Percentiles rank a stretch among this genome's conserved stretches.
Conservation (phyloP, 306 rosid species). For the Alnus glutinosa region DNA sequence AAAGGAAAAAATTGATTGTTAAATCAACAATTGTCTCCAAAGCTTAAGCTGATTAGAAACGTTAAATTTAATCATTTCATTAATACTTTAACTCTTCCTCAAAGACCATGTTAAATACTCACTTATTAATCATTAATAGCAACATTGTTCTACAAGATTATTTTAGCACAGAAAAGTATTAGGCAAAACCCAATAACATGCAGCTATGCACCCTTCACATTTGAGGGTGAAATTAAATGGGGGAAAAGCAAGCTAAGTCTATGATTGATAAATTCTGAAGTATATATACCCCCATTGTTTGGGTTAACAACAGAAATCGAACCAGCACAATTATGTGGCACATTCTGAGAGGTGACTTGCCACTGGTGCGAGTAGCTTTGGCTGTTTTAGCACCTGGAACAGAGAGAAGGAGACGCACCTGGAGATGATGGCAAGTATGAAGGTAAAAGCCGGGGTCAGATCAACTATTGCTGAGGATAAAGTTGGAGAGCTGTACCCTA, state of each 20-base stretch:
- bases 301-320: background rate
- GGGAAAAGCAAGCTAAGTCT: background rate
- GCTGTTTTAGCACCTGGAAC: background rate
- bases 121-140: background rate
- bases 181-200: background rate
- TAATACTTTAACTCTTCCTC: too few relatives aligned
- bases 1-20: background rate
- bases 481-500: conserved; percentile 51
- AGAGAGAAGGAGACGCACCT: conserved; percentile 26
- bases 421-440: conserved; percentile 36
- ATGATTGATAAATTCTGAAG: background rate
- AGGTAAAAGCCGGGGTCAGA: conserved; percentile 53
- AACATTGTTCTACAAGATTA: background rate
- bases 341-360: background rate
- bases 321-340: background rate
- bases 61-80: too few relatives aligned
- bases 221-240: background rate
- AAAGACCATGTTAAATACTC: too few relatives aligned
- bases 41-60: too few relatives aligned
- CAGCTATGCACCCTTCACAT: background rate
- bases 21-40: too few relatives aligned
- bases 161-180: background rate
- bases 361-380: background rate
- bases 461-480: conserved; percentile 42
- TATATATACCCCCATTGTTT: background rate